Evolutionary conservation across 345 rosid species (phyloP).

Genomic region (Dimocarpus longan): DNA sequence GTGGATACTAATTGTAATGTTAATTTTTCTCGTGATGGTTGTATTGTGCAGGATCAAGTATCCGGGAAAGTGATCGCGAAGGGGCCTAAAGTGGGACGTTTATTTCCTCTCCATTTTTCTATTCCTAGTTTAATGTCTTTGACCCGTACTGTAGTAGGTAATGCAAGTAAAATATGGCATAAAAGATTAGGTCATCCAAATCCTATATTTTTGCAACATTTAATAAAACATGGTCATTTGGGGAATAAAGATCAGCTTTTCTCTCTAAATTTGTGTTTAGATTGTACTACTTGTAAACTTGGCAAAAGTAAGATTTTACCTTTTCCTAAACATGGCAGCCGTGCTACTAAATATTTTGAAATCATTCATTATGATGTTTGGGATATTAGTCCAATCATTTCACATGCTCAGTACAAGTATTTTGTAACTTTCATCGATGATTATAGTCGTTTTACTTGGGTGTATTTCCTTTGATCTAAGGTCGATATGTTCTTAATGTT

Average conservation of each 20-base stretch:
- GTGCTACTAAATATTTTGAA: neutral
- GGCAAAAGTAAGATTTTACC: slow-evolving; percentile 11
- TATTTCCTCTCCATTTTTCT: neutral
- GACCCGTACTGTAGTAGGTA: neutral
- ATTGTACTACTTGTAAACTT: neutral
- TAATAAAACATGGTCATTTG: neutral
- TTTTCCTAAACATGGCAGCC: slow-evolving; percentile 2
- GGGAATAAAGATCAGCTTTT: neutral
- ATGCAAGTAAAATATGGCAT: neutral
- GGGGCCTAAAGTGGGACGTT: slow-evolving; percentile 4
- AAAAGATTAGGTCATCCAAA: slow-evolving; percentile 8
- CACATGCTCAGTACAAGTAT: slow-evolving; percentile 10
- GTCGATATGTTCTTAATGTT: neutral
- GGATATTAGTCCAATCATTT: neutral
- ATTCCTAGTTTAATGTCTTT: neutral
- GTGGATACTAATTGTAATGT: slow-evolving; percentile 19
- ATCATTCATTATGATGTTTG: neutral
- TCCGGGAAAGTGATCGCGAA: neutral
- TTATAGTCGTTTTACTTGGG: neutral
- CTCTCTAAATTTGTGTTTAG: neutral
- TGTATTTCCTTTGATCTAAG: slow-evolving; percentile 13
- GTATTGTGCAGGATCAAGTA: slow-evolving; percentile 20
- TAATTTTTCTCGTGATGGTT: neutral
- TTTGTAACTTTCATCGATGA: slow-evolving; percentile 21
- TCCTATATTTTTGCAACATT: neutral